phyloP scores from a whole-genome alignment of 495 filamentous ascomycete genomes.

The Letharia columbiana region DNA sequence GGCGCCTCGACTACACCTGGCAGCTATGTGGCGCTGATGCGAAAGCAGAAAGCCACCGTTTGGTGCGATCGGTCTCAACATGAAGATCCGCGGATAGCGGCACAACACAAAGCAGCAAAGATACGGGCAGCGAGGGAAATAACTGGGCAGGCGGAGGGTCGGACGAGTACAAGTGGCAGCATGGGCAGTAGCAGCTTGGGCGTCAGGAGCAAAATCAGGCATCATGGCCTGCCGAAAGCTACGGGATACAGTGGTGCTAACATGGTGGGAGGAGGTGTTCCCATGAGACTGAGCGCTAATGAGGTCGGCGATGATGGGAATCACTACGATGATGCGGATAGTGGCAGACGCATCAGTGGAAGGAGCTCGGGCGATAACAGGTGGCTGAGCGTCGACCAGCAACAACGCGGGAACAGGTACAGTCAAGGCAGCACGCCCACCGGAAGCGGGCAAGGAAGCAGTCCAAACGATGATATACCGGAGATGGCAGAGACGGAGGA shows the following conservation, averaged over 20 bases:
- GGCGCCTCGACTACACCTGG: slow-evolving; percentile 48
- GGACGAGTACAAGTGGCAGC: slow-evolving; percentile 52
- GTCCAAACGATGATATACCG: slow-evolving; percentile 41
- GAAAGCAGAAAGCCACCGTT: slow-evolving; percentile 94
- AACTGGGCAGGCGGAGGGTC: slow-evolving; percentile 33
- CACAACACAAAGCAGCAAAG: slow-evolving; percentile 74
- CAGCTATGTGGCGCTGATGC: slow-evolving; percentile 86
- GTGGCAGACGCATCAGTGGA: slow-evolving; percentile 52
- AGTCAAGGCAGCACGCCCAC: slow-evolving; percentile 62
- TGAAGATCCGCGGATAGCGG: slow-evolving; percentile 77
- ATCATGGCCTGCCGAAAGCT: slow-evolving; percentile 63
- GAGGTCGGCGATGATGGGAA: slow-evolving; percentile 81
- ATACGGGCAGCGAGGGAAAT: slow-evolving; percentile 76
- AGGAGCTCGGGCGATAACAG: slow-evolving; percentile 67
- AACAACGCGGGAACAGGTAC: slow-evolving; percentile 46
- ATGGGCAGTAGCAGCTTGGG: slow-evolving; percentile 45
- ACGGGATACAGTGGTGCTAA: slow-evolving; percentile 66
- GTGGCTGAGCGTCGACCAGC: slow-evolving; percentile 45
- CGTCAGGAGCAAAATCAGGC: slow-evolving; percentile 65
- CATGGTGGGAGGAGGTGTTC: slow-evolving; percentile 68
- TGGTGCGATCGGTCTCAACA: slow-evolving; percentile 95
- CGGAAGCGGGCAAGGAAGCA: slow-evolving; percentile 47
- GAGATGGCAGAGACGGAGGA: slow-evolving; percentile 45
- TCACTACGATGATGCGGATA: slow-evolving; percentile 60
- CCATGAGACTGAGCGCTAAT: slow-evolving; percentile 82